Base-by-base conservation (phyloP, 805 yeast species). In the Kodamaea kakaduensis region DNA sequence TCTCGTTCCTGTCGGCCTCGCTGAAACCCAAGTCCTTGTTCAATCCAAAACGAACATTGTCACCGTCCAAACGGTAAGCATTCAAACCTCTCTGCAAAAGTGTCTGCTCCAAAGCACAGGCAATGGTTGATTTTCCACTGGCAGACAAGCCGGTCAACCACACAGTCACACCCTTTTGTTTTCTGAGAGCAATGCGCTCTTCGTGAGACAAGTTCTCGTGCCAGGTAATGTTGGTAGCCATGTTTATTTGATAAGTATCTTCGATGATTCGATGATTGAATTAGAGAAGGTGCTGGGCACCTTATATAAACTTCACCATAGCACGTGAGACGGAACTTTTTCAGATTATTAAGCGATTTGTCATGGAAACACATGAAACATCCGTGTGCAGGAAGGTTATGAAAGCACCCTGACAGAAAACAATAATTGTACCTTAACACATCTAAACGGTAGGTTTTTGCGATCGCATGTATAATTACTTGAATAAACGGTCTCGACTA, bases 151-250 rank as follows among this genome's bases (percentile, higher is more conserved):
- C 97, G 9, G 97, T 90, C 50, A 90, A 72, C 97, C 97, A 90
- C 29, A 90, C 70, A 15, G 97, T 90, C 38, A 84, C 81, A 31
- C 97, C 97, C 33, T 73, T 71, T 66, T 89, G 97, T 40, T 80
- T 78, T 42, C 85, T 77, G 38, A 84, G 64, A 18, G 58, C 63
- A 31, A 75, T 64, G 53, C 97, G 84, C 65, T 90, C 96, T 14
- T 71, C 79, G 60, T 83, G 87, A 15, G 93, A 80, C 50, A 90
- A 68, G 54, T 93, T 90, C 48, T 77, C 78, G 67, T 90, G 97
- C 97, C 97, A 90, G 46, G 97, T 88, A 60, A 90, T 87, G 58
- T 90, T 90, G 26, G 96, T 81, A 46, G 96, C 93, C 97, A 90
- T 90, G 48, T 42, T 59, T 26, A 17, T n/a, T n/a, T n/a, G n/a